Evolutionary conservation across 371 early-diverging fungal genomes (phyloP).

Genomic region (Actinomortierella wolfii): DNA sequence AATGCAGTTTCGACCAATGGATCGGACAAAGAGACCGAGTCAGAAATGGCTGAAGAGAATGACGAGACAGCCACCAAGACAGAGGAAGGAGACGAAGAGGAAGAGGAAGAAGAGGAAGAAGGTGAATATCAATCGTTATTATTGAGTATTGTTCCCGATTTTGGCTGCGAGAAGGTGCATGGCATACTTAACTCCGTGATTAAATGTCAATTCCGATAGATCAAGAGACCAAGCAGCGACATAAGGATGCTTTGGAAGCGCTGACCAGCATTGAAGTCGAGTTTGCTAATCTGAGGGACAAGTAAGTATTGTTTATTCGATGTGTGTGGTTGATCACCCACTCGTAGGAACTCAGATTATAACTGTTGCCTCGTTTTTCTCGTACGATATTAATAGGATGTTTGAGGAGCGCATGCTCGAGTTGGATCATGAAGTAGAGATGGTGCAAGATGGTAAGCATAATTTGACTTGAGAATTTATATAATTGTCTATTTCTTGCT

Average conservation of each 20-base stretch:
- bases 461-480: not conserved
- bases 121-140: too few species aligned
- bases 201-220: slow-evolving; percentile 8
- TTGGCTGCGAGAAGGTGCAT: too few species aligned
- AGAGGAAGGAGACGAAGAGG: slow-evolving; percentile 18
- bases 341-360: not conserved
- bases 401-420: slow-evolving; percentile 65
- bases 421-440: slow-evolving; percentile 59
- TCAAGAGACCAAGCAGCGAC: slow-evolving; percentile 35
- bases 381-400: slow-evolving; percentile 47
- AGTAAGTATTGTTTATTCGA: slow-evolving; percentile 37
- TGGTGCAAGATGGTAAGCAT: slow-evolving; percentile 58
- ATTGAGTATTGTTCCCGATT: too few species aligned
- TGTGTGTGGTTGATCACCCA: not conserved
- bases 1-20: too few species aligned
- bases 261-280: slow-evolving; percentile 55
- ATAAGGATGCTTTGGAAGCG: slow-evolving; percentile 53
- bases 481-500: too few species aligned
- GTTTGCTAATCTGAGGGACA: slow-evolving; percentile 55
- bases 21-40: slow-evolving; percentile 21
- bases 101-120: slow-evolving; percentile 31
- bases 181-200: not conserved
- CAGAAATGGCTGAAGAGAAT: slow-evolving; percentile 25
- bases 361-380: not conserved
- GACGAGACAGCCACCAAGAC: too few species aligned